A percentile compares a stretch with the other conserved stretches of the same genome.
Evolutionary conservation across 805 yeast species (phyloP).

Genomic region (Kurtzmaniella cleridarum): DNA sequence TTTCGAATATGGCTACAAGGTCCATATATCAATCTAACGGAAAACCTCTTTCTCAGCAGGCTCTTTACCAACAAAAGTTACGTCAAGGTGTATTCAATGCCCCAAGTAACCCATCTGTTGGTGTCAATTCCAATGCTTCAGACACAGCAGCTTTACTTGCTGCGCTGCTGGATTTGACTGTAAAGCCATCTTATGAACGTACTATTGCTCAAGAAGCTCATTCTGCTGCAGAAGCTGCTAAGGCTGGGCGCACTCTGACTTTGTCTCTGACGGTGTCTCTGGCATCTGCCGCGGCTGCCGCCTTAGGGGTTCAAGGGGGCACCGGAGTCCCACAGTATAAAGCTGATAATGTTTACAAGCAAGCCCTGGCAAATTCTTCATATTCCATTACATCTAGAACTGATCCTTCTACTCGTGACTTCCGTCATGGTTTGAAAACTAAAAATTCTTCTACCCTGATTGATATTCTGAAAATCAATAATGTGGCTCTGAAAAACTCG

Average conservation of each 20-base stretch:
- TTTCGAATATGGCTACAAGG: slow-evolving; percentile 22
- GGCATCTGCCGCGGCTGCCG: slow-evolving; percentile 42
- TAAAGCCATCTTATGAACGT: slow-evolving; percentile 59
- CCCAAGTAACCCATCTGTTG: slow-evolving; percentile 42
- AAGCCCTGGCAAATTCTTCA: slow-evolving; percentile 36
- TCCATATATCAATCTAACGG: slow-evolving; percentile 64
- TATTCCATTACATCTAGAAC: slow-evolving; percentile 41
- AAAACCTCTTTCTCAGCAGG: slow-evolving; percentile 68
- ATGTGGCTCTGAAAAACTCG: slow-evolving; percentile 34
- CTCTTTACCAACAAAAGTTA: slow-evolving; percentile 67
- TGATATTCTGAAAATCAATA: slow-evolving; percentile 29
- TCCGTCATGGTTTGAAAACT: slow-evolving; percentile 28
- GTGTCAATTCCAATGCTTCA: slow-evolving; percentile 64
- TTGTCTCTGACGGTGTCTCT: slow-evolving; percentile 48
- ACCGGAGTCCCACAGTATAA: slow-evolving; percentile 29
- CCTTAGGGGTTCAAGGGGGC: slow-evolving; percentile 20
- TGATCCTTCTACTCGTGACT: slow-evolving; percentile 32
- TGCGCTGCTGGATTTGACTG: slow-evolving; percentile 56
- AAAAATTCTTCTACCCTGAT: slow-evolving; percentile 14
- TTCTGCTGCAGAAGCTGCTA: slow-evolving; percentile 52
- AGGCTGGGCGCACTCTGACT: slow-evolving; percentile 37
- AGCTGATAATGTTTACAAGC: slow-evolving; percentile 23
- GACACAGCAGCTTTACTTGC: slow-evolving; percentile 78
- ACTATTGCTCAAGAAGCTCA: slow-evolving; percentile 58
- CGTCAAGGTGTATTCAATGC: slow-evolving; percentile 63